These are phyloP conservation scores for Hymenoscyphus repandus DNA, from an alignment of 2,329 filamentous ascomycete genomes.

Conservation along the genomic window DNA sequence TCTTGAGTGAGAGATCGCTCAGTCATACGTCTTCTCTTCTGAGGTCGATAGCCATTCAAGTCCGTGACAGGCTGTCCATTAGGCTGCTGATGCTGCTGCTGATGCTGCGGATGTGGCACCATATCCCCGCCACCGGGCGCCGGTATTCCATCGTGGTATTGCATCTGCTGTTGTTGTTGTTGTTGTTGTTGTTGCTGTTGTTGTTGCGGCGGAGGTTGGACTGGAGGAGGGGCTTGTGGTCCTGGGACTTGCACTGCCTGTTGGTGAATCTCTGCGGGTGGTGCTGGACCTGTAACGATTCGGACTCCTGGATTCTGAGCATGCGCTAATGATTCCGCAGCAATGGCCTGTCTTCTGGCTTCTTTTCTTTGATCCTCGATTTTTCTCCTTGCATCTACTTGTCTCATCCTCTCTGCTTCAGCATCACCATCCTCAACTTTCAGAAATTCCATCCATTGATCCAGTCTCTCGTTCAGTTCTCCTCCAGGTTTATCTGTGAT, in stretches of 20 bases:
- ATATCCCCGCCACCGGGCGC: constrained; percentile 15
- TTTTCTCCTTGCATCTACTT: constrained; percentile 28
- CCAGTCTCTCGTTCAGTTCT: constrained; percentile 28
- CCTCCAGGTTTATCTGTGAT: constrained; percentile 28
- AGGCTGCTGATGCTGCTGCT: constrained; percentile 13
- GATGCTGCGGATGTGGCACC: constrained; percentile 11
- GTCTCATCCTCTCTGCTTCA: constrained; percentile 30
- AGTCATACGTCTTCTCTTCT: constrained; percentile 25
- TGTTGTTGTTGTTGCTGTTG: constrained; percentile 16
- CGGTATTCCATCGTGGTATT: background rate
- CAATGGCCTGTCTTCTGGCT: constrained; percentile 28
- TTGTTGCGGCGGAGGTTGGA: constrained; percentile 10
- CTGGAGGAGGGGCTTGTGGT: constrained; percentile 5
- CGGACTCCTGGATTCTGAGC: constrained; percentile 17
- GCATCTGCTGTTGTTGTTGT: constrained; percentile 3
- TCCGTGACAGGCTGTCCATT: constrained; percentile 19
- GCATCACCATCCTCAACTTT: constrained; percentile 30
- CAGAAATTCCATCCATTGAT: constrained; percentile 31
- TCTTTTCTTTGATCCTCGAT: constrained; percentile 30
- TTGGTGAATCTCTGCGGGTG: constrained; percentile 14
- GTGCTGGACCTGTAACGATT: constrained; percentile 15
- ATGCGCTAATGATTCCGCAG: constrained; percentile 21
- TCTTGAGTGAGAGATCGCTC: constrained; percentile 23
- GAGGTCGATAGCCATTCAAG: constrained; percentile 26
- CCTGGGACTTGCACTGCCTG: constrained; percentile 8